Conservation (phyloP, 163 green algal species). For the Scenedesmus sp. region DNA sequence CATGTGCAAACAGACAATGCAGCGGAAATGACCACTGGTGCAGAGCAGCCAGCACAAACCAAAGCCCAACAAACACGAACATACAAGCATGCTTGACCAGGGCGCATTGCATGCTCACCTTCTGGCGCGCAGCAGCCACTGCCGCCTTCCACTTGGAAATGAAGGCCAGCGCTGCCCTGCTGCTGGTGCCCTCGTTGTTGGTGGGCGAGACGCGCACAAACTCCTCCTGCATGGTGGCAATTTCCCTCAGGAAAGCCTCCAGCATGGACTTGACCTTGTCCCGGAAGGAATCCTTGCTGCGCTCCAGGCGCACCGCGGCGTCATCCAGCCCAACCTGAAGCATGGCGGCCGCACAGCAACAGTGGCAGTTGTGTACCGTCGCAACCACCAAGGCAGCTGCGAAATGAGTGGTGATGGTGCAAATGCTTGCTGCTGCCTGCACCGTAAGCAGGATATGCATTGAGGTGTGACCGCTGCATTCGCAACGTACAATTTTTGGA, state of each 20-base stretch:
- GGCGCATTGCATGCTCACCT: conserved; percentile 3
- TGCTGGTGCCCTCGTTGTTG: conserved; percentile 60
- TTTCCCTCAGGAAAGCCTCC: conserved; percentile 85
- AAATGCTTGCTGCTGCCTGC: neutral
- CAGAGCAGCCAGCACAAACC: neutral
- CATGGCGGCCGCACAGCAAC: neutral
- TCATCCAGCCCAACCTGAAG: conserved; percentile 69
- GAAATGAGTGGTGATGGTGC: neutral
- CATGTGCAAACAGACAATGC: neutral
- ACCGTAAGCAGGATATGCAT: neutral
- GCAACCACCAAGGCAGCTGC: neutral
- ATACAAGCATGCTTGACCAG: no score
- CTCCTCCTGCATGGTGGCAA: conserved; percentile 70
- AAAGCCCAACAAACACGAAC: neutral
- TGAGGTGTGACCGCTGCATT: no score
- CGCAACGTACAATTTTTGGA: no score
- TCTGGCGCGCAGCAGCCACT: conserved; percentile 62
- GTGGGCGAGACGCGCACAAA: conserved; percentile 75
- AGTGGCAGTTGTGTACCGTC: neutral
- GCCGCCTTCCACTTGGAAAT: conserved; percentile 64
- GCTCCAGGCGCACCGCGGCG: conserved; percentile 72
- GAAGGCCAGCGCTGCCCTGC: conserved; percentile 64
- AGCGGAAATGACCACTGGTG: neutral
- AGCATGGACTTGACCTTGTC: conserved; percentile 85
- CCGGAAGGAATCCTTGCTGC: conserved; percentile 87